Evolutionary conservation across 345 rosid species (phyloP), one percentile per base, ranked within the genome.

Genomic region (Salix arbutifolia): DNA sequence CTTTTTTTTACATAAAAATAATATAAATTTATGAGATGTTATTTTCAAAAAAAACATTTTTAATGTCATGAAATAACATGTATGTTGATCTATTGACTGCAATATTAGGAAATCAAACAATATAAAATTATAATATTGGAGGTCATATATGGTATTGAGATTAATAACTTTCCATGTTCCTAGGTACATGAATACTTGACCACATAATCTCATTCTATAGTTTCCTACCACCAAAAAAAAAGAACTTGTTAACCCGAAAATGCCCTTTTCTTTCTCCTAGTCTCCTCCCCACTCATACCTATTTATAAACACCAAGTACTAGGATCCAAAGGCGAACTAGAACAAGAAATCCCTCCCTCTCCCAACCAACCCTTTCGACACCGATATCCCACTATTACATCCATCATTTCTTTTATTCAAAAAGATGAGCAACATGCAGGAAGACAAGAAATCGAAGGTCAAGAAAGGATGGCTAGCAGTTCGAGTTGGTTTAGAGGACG

Each of bases 401-500:
- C 61, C 61, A 53, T 21, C n/a, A 0, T 53, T 21, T 21, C 25
- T 53, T n/a, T 2, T 0, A 53, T n/a, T 53, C 1, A 52, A 3
- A 53, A 21, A 53, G 61, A 53, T 53, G 61, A 30, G n/a, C n/a
- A 37, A 38, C 3, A 9, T 40, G 17, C 71, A 67, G 28, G 48
- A 37, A 10, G 25, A 40, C 13, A 67, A 67, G 84, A 85, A 77
- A 78, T 76, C 75, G 80, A 87, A 85, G 80, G 82, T 83, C 79
- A 87, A 87, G 90, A 87, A 87, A 74, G 90, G 90, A 12, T 87
- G 86, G 83, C 72, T 87, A 8, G 88, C 84, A 0, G 86, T 87
- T 33, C 80, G 83, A 67, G 90, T 87, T 2, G 90, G 90, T 4
- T 33, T 79, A 28, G 88, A 81, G 58, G 88, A 83, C 2, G 88